Base-by-base conservation (phyloP, 495 filamentous ascomycete genomes). In the Aspergillus taichungensis region DNA sequence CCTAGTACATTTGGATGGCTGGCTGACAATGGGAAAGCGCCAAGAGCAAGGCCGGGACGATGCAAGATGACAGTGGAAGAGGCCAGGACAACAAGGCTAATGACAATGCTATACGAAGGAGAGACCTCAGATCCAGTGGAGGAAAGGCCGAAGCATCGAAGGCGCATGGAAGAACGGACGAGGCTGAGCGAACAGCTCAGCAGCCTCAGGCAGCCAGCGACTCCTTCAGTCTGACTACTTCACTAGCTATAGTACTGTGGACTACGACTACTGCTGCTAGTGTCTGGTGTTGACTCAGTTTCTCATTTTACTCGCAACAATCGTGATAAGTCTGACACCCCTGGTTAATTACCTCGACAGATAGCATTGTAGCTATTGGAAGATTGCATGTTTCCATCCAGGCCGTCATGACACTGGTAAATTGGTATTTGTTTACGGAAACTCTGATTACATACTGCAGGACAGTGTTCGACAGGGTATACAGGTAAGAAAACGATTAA, bases 161-260 rank as follows among this genome's bases (percentile, higher is more conserved):
- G 57, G 59, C 55, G 63, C 60, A 62, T 62, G 60, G 61, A 65
- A 67, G 61, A 45, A 53, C 24, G 13, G 47, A 46, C 33, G 48
- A 48, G 54, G 56, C 55, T 53, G 50, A 40, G 49, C 45, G 45
- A 48, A 56, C 24, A 32, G 42, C 40, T 52, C 51, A 39, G 46
- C 48, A 28, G 51, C 47, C 40, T 50, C 18, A 44, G 51, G 51
- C 46, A 40, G 27, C n/a, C 12, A 34, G 32, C 32, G 18, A 24
- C 18, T 24, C 18, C 18, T 24, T 24, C 18, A 24, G 18, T 24
- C 18, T 24, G 18, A 24, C 18, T 24, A 24, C 18, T 4, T 24
- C 18, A 24, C 18, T 24, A 24, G 18, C 2, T 24, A 24, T 24
- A 24, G 18, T 24, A 24, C 18, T 24, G 18, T 24, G 18, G 18